These are phyloP conservation scores for Botryotinia convoluta DNA, from an alignment of 2,329 filamentous ascomycete genomes.

Conservation along the genomic window DNA sequence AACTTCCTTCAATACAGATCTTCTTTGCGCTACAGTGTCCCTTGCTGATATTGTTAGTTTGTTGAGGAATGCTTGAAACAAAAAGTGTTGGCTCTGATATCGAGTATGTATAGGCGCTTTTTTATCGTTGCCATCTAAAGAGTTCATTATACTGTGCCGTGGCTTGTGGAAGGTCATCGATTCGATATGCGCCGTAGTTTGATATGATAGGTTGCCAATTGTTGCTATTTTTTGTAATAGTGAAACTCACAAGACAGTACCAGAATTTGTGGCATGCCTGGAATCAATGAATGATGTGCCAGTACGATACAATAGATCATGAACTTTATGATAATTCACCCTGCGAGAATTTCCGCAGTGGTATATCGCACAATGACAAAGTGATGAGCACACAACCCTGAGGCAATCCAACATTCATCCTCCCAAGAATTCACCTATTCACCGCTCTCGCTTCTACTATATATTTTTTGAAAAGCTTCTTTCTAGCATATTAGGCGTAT, in stretches of 20 bases:
- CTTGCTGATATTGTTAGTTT: background rate
- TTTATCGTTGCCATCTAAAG: no score
- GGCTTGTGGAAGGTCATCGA: background rate
- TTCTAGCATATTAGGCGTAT: background rate
- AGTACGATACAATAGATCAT: background rate
- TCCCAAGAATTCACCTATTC: background rate
- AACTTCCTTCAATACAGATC: background rate
- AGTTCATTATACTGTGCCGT: background rate
- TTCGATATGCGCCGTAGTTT: background rate
- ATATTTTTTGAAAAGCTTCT: background rate
- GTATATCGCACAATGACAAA: background rate
- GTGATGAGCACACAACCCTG: background rate
- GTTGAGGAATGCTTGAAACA: background rate
- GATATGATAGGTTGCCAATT: background rate
- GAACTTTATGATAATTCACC: background rate
- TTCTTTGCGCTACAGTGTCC: background rate
- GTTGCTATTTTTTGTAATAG: background rate
- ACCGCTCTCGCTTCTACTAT: background rate
- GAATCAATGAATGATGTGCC: background rate
- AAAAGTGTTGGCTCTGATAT: background rate
- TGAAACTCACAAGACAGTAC: accelerated
- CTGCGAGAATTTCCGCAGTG: background rate
- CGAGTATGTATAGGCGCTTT: background rate
- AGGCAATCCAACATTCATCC: background rate
- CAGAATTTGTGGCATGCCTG: background rate